Conservation (phyloP, 2,329 filamentous ascomycete species). For the Aspergillus novofumigatus region DNA sequence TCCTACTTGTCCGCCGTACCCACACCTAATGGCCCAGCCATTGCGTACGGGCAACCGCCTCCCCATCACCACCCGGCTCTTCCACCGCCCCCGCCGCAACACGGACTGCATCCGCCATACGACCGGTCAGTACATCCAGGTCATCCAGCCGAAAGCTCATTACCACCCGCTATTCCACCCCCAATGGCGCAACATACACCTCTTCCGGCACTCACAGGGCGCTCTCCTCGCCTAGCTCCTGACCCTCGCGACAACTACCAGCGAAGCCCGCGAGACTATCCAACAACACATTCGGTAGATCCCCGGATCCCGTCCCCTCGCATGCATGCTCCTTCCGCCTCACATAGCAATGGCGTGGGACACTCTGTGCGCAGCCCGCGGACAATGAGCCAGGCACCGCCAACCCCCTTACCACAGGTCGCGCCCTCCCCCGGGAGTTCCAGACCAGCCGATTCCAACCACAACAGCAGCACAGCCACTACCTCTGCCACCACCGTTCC, state of each 20-base stretch:
- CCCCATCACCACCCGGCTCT: slow-evolving; percentile 19
- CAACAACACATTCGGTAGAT: slow-evolving; percentile 25
- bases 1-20: slow-evolving; percentile 36
- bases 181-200: slow-evolving; percentile 13
- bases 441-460: slow-evolving; percentile 27
- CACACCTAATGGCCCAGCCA: slow-evolving; percentile 22
- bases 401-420: slow-evolving; percentile 13
- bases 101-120: slow-evolving; percentile 26
- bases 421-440: slow-evolving; percentile 11
- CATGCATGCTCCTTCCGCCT: slow-evolving; percentile 20
- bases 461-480: not conserved
- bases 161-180: slow-evolving; percentile 23
- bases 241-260: slow-evolving; percentile 24
- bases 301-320: slow-evolving; percentile 33
- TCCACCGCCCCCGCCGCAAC: slow-evolving; percentile 23
- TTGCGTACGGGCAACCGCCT: slow-evolving; percentile 30
- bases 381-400: slow-evolving; percentile 23
- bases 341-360: slow-evolving; percentile 19
- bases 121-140: slow-evolving; percentile 31
- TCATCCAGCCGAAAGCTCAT: slow-evolving; percentile 27
- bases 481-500: slow-evolving; percentile 45
- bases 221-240: slow-evolving; percentile 24
- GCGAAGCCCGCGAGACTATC: slow-evolving; percentile 28
- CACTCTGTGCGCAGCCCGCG: slow-evolving; percentile 22
- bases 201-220: slow-evolving; percentile 21